Evolutionary conservation across 805 yeast species (phyloP), one percentile per base, ranked within the genome.

Genomic region (Candida tammaniensis): DNA sequence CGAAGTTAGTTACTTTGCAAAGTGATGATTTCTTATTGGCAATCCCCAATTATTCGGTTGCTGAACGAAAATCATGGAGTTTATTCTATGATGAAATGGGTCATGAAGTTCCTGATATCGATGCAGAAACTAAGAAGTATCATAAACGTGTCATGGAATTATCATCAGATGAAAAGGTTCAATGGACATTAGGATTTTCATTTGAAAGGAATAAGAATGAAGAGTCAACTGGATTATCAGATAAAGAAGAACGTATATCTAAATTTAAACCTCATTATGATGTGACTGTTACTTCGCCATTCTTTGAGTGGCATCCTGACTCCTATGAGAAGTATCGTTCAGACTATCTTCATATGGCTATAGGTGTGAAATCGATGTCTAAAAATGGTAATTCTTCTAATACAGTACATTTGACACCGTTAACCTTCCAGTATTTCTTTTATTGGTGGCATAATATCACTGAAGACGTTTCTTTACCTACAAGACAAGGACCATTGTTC

Each of bases 291-390:
- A 69, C 74, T 3, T 74, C 76, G 47, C 91, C 89, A 0, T 77
- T 78, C 19, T 47, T 54, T 12, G 59, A 55, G 0, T 49, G 51
- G 2, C 88, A 88, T 61, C 66, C 70, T 1, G 98, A 91, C 59
- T 86, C 96, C 0, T 91, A 82, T 54, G 60, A 57, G 9, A 87
- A 82, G 0, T 93, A 80, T 64, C 64, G 98, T 52, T 83, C 95
- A 43, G 81, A 87, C 36, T 89, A 77, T 52, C 68, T 91, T 8
- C 96, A 87, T 52, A 39, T 68, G 45, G 65, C 71, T 4, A 47
- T 68, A 5, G 51, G 67, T 0, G 72, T 68, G 5, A 51, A 51
- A 7, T 63, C 70, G 1, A 53, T 51, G 12, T 53, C 69, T 0
- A 27, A 44, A 4, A 43, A 45, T 5, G 64, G 64, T 0, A 54